Conservation (phyloP, 2,329 filamentous ascomycete genomes). For the Cercospora beticola region DNA sequence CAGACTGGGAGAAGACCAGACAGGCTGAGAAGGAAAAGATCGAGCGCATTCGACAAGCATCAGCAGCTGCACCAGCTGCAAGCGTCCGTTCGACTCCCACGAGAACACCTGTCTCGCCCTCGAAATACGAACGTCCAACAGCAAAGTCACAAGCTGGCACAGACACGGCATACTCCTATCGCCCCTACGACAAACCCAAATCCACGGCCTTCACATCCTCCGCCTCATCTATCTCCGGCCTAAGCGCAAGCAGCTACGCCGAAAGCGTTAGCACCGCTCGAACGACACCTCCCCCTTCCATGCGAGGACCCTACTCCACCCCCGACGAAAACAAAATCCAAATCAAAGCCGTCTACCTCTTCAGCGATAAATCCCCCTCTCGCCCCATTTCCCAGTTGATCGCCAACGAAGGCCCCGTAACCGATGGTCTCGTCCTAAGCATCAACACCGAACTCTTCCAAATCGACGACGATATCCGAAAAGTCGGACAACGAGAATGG, state of each 20-base stretch:
- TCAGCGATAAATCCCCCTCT: constrained; percentile 83
- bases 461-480: constrained; percentile 91
- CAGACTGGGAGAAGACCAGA: constrained; percentile 40
- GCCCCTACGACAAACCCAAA: constrained; percentile 35
- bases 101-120: constrained; percentile 21
- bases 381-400: constrained; percentile 90
- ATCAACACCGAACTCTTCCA: constrained; percentile 94
- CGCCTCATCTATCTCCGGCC: constrained; percentile 48
- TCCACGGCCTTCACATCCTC: constrained; percentile 51
- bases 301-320: constrained; percentile 76
- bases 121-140: constrained; percentile 48
- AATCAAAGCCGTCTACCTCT: constrained; percentile 87
- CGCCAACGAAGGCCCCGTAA: constrained; percentile 79
- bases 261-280: constrained; percentile 78
- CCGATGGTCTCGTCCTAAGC: constrained; percentile 85
- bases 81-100: constrained; percentile 30
- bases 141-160: constrained; percentile 61
- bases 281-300: constrained; percentile 76
- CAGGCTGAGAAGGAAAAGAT: constrained; percentile 20
- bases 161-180: constrained; percentile 55
- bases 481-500: constrained; percentile 94
- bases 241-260: constrained; percentile 84
- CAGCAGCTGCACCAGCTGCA: constrained; percentile 31
- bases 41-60: constrained; percentile 28
- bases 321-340: constrained; percentile 95